Evolutionary conservation across 1,139 yeast species (phyloP).

Genomic region (Yamadazyma sp.): DNA sequence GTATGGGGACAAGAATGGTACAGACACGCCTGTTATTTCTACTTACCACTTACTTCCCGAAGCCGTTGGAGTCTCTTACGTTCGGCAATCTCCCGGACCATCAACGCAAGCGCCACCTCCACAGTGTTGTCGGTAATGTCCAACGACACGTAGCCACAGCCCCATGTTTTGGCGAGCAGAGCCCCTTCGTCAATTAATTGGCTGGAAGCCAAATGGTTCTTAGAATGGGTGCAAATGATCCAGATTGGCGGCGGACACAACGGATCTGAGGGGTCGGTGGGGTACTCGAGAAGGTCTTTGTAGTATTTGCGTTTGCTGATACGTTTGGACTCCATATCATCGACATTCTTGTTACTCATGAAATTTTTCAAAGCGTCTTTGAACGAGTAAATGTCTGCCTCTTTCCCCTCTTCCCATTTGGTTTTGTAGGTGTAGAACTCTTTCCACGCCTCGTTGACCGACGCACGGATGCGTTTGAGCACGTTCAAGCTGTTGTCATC

Average conservation of each 20-base stretch:
- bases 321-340: slow-evolving; percentile 19
- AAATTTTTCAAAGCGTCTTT: slow-evolving; percentile 55
- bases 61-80: slow-evolving; percentile 24
- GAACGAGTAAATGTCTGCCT: slow-evolving; percentile 63
- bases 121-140: slow-evolving; percentile 51
- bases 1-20: background rate
- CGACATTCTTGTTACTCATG: slow-evolving; percentile 45
- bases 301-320: slow-evolving; percentile 17
- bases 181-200: slow-evolving; percentile 55
- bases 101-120: slow-evolving; percentile 54
- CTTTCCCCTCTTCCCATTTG: slow-evolving; percentile 62
- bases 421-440: slow-evolving; percentile 57
- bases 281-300: slow-evolving; percentile 19
- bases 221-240: slow-evolving; percentile 61
- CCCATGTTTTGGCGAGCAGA: slow-evolving; percentile 57
- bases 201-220: slow-evolving; percentile 59
- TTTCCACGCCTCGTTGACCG: slow-evolving; percentile 72
- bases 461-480: slow-evolving; percentile 38
- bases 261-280: slow-evolving; percentile 47
- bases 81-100: slow-evolving; percentile 61
- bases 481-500: slow-evolving; percentile 30
- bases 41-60: background rate
- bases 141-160: slow-evolving; percentile 60
- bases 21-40: background rate
- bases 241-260: slow-evolving; percentile 66